Evolutionary conservation across 345 rosid genomes (phyloP).

Genomic region (Aurinia saxatilis): DNA sequence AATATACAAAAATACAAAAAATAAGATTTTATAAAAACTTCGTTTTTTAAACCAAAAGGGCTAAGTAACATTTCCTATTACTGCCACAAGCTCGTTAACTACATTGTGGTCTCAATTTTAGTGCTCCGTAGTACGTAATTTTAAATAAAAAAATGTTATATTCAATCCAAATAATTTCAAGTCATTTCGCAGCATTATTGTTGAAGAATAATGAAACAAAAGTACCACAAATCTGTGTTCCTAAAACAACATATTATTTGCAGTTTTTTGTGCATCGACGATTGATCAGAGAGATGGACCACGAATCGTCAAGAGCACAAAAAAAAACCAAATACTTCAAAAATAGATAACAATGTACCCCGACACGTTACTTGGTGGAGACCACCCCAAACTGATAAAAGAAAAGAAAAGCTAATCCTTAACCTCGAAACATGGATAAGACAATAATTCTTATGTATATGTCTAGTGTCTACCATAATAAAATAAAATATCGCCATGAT

Average conservation of each 20-base stretch:
- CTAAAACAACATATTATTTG: neutral
- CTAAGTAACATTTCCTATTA: too few relatives aligned
- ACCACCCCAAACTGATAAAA: neutral
- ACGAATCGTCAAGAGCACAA: neutral
- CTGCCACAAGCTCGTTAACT: too few relatives aligned
- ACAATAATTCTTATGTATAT: neutral
- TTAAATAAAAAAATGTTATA: too few relatives aligned
- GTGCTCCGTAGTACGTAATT: too few relatives aligned
- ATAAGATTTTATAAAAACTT: too few relatives aligned
- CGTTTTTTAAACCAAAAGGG: too few relatives aligned
- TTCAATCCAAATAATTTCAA: too few relatives aligned
- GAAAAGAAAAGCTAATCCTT: neutral
- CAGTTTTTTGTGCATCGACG: neutral
- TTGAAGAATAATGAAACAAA: neutral
- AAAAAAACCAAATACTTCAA: neutral
- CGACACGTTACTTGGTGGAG: constrained; percentile 14
- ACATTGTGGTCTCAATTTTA: too few relatives aligned
- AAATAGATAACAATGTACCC: neutral
- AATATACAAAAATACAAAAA: too few relatives aligned
- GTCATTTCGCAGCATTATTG: neutral
- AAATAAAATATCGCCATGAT: neutral
- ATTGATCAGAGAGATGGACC: neutral
- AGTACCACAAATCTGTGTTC: neutral
- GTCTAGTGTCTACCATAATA: neutral
- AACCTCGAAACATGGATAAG: constrained; percentile 17